Evolutionary conservation across 495 filamentous ascomycete genomes (phyloP), one percentile per base, ranked within the genome.

Genomic region (Hypoxylon cercidicola): DNA sequence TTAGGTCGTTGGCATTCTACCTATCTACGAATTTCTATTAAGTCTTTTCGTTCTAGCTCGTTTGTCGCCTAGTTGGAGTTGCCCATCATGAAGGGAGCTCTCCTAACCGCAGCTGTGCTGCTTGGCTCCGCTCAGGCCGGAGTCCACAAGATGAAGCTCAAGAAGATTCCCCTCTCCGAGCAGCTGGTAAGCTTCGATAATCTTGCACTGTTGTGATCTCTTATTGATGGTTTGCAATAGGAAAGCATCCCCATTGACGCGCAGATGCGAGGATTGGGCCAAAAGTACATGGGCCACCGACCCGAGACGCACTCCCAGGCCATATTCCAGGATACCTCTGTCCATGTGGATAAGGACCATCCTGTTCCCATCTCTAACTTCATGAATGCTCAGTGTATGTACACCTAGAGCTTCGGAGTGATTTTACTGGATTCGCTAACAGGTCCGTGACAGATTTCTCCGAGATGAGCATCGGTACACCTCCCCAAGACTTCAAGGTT

Each of bases 321-420:
- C 69, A 82, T 94, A 72, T 96, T 97, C 84, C 85, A 87, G 69
- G 89, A 92, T 53, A 85, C 87, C 52, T 81, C 87, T 20, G 78
- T 91, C 74, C 85, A 90, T 57, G 78, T 79, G 30, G 82, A 89
- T 50, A 83, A 82, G 56, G 86, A 85, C 60, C 94, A 99, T 70
- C 85, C 88, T 32, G 90, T 99, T 15, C 89, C 95, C 49, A 88
- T 99, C 64, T 90, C 88, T 74, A 99, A 99, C 84, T 99, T 97
- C 82, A 81, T 99, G 79, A 99, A 99, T 71, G 96, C 96, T 55
- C 96, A 99, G 79, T 99, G 94, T 97, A 88, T 69, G 91, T 77
- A 59, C 45, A 35, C 47, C 47, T 30, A 1, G 25, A 5, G 19
- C n/a, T 16, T 28, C 13, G 9, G 18, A 19, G 40, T 21, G 13